Percentiles rank a stretch among this genome's conserved stretches.
Evolutionary conservation across 345 rosid species (phyloP).

Genomic region (Gossypium australe): DNA sequence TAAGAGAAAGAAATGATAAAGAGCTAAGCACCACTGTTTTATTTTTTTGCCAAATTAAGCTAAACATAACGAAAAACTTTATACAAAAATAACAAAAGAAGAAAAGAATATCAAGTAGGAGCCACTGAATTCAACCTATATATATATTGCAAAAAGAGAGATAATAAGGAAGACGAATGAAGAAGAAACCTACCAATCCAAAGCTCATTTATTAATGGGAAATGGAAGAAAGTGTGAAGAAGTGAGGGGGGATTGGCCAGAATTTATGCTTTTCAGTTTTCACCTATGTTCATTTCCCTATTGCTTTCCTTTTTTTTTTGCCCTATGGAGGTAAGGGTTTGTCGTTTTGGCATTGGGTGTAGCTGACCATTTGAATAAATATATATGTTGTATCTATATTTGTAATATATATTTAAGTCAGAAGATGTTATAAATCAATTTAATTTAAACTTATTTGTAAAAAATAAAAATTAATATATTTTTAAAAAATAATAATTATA

Average conservation of each 20-base stretch:
- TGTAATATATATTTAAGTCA: too few species aligned
- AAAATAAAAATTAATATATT: too few species aligned
- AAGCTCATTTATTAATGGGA: conserved; percentile 1
- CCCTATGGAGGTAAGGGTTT: too few species aligned
- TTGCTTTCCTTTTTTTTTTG: neutral
- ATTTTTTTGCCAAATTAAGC: neutral
- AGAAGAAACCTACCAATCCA: conserved; percentile 5
- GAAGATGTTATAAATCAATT: too few species aligned
- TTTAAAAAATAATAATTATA: too few species aligned
- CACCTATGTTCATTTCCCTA: neutral
- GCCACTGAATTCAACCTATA: conserved; percentile 7
- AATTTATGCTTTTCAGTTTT: neutral
- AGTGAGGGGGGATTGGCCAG: neutral
- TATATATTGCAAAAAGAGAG: neutral
- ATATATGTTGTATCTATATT: too few species aligned
- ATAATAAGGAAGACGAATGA: neutral
- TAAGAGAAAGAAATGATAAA: neutral
- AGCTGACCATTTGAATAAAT: too few species aligned
- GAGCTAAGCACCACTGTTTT: neutral
- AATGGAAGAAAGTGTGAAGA: neutral
- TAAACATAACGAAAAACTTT: neutral
- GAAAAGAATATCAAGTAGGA: neutral
- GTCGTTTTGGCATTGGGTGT: neutral
- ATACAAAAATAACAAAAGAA: neutral
- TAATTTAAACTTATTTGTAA: too few species aligned